A percentile compares a stretch with the other conserved stretches of the same genome.
Conservation (phyloP, 2,329 filamentous ascomycete species). For the Curvularia sp. region DNA sequence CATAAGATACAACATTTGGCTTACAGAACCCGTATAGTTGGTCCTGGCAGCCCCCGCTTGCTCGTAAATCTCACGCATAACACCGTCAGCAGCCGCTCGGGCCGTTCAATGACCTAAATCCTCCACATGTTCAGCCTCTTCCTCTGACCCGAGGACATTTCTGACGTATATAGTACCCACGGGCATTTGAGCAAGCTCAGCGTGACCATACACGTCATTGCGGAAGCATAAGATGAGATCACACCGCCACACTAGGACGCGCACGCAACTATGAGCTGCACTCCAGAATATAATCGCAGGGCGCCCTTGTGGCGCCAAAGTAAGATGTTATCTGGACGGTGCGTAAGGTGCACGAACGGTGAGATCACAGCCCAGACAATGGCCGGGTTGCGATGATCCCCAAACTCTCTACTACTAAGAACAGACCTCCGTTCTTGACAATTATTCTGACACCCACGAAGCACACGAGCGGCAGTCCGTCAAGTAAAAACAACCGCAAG, state of each 20-base stretch:
- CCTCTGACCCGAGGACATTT: neutral
- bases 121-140: neutral
- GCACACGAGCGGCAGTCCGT: too few relatives aligned
- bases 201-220: neutral
- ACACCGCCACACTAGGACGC: neutral
- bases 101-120: neutral
- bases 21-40: constrained; percentile 4
- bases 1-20: neutral
- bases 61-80: neutral
- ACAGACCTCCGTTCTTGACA: neutral
- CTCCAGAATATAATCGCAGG: neutral
- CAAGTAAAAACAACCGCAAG: neutral
- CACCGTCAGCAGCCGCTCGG: neutral
- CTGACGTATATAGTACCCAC: neutral
- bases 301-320: neutral
- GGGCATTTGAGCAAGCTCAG: too few relatives aligned
- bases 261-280: neutral
- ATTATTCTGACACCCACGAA: neutral
- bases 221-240: neutral
- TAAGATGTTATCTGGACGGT: constrained; percentile 8
- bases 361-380: constrained; percentile 16
- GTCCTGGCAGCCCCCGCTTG: neutral
- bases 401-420: neutral
- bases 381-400: constrained; percentile 14
- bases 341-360: neutral